Evolutionary conservation across 2,329 filamentous ascomycete species (phyloP), one percentile per base, ranked within the genome.

Genomic region (Botrytis hyacinthi): DNA sequence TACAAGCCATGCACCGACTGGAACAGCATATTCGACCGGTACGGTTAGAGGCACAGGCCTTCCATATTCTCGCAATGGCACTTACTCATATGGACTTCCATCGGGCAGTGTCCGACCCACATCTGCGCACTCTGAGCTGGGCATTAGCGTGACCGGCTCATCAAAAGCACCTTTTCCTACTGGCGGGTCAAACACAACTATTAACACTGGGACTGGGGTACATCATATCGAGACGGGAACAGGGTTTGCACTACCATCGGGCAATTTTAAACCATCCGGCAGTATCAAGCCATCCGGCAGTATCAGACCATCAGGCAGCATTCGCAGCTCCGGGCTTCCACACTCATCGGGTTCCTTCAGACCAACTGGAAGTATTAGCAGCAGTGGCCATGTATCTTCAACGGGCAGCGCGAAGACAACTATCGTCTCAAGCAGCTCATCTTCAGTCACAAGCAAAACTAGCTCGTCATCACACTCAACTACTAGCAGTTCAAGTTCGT

Each of bases 21-120:
- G 72, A 44, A 73, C 59, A 29, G 29, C 26, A 44, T 35, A 48
- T 32, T 61, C 51, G 29, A 61, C 69, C 18, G 46, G 61, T 18
- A 59, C 37, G 8, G 40, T 65, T 54, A 46, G 60, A 26, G 59
- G 44, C 32, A 66, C 70, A 16, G 60, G 70, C 18, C 40, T 46
- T 48, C 44, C 59, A 46, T 71, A 71, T 37, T 70, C 68, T 14
- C 57, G 54, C 14, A 70, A 70, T 9, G 68, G 68, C 51, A 70
- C 68, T 37, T 62, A 61, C 68, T 70, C 57, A n/a, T 61, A 70
- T n/a, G n/a, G 54, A 48, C 14, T 32, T 32, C 18, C 26, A 44
- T 61, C 57, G 48, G 68, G 57, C 42, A 66, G 44, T 32, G 22
- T 29, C 48, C 44, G 46, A 46, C 70, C 61, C n/a, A 67, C 37